Percentiles rank a stretch among this genome's conserved stretches.
phyloP scores from a whole-genome alignment of 108 stramenopile species.

The Pseudonitzschia delicatissima region DNA sequence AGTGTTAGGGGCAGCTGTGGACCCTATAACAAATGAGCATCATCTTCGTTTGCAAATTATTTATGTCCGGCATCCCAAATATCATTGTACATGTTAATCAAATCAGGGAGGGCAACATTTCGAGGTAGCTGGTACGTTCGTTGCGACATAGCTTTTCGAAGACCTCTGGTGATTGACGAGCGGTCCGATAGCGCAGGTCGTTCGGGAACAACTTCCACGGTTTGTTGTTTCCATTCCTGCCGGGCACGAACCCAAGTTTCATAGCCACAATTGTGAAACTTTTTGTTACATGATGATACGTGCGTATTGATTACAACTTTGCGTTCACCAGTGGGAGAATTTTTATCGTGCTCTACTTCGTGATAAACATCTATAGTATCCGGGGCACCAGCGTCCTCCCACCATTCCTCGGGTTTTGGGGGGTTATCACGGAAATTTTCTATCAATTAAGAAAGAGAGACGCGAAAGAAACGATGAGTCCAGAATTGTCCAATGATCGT shows the following conservation, averaged over 20 bases:
- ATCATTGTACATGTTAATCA: conserved; percentile 27
- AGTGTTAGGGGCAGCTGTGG: too few relatives aligned
- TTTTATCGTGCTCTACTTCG: conserved; percentile 2
- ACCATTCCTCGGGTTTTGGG: conserved; percentile 30
- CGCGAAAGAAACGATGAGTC: background rate
- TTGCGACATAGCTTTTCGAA: conserved; percentile 22
- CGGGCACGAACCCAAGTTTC: conserved; percentile 36
- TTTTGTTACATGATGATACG: background rate
- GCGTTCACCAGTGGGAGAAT: background rate
- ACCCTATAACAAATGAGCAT: too few relatives aligned
- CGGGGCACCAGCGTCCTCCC: conserved; percentile 9
- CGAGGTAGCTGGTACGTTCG: conserved; percentile 36
- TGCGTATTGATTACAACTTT: conserved; percentile 8
- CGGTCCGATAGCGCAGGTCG: conserved; percentile 16
- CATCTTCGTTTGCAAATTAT: too few relatives aligned
- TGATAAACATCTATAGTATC: conserved; percentile 7
- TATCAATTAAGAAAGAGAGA: background rate
- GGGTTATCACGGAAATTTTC: conserved; percentile 29
- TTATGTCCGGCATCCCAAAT: conserved; percentile 41
- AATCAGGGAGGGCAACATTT: conserved; percentile 28
- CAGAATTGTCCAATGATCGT: background rate
- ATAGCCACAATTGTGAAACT: conserved; percentile 43
- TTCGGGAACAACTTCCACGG: conserved; percentile 23
- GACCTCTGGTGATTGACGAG: conserved; percentile 11
- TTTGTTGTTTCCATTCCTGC: conserved; percentile 33